phyloP scores from a whole-genome alignment of 257 asterid genomes.

The Ligustrum vulgare region DNA sequence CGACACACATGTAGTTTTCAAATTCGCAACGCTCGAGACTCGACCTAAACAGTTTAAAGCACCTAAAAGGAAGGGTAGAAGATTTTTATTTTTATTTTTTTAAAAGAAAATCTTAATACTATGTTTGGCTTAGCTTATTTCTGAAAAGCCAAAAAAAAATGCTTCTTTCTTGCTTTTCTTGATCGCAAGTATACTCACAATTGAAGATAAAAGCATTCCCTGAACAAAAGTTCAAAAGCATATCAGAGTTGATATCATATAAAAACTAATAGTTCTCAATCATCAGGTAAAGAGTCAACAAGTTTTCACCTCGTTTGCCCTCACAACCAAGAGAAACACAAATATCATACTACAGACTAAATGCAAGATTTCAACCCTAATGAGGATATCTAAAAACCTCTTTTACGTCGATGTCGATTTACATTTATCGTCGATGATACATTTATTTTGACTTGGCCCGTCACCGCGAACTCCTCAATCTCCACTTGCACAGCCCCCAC shows the following conservation, averaged over 20 bases:
- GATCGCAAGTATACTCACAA: no score
- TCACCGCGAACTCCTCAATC: conserved; percentile 26
- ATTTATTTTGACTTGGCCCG: neutral
- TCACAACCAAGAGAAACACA: neutral
- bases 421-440: neutral
- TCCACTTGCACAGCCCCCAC: conserved; percentile 51
- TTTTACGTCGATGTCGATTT: neutral
- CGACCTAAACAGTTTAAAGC: no score
- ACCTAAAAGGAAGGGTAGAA: no score
- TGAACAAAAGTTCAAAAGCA: neutral
- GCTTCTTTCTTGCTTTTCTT: no score
- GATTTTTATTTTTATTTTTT: no score
- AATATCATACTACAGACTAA: neutral
- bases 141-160: no score
- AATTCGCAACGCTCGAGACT: no score
- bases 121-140: no score
- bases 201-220: neutral
- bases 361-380: neutral
- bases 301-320: neutral
- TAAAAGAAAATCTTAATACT: no score
- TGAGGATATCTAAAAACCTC: neutral
- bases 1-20: no score
- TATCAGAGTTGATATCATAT: neutral
- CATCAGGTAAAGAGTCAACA: neutral
- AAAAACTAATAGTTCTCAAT: no score